Conservation (phyloP, 768 basidiomycete species). For the Termitomyces sp. region DNA sequence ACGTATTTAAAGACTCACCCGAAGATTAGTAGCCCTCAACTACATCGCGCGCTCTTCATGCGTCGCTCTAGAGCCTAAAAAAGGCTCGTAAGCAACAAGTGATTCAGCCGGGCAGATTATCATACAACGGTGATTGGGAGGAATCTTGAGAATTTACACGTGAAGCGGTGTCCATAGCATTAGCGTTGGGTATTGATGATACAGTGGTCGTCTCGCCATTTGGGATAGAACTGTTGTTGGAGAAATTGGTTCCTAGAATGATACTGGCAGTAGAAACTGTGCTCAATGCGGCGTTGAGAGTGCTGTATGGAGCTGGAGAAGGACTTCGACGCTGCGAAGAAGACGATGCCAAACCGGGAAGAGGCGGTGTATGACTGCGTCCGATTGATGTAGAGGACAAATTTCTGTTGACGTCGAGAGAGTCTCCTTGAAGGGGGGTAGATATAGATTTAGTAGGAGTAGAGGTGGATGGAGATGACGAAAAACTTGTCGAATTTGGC, state of each 20-base stretch:
- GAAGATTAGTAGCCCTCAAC: constrained; percentile 9
- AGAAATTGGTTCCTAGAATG: constrained; percentile 24
- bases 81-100: constrained; percentile 32
- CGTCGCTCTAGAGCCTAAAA: constrained; percentile 25
- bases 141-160: constrained; percentile 11
- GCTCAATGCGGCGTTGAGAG: constrained; percentile 40
- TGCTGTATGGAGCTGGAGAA: constrained; percentile 40
- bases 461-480: constrained; percentile 24
- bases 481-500: constrained; percentile 12
- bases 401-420: constrained; percentile 21
- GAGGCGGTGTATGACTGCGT: constrained; percentile 34
- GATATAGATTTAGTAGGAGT: constrained; percentile 17
- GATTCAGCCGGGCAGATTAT: constrained; percentile 42
- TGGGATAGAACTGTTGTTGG: constrained; percentile 5
- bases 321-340: constrained; percentile 30
- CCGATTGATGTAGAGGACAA: constrained; percentile 28
- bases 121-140: constrained; percentile 29
- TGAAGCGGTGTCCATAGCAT: background rate
- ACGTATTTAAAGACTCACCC: constrained; percentile 10
- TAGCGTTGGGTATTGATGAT: constrained; percentile 20
- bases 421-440: constrained; percentile 18
- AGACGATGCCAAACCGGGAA: constrained; percentile 21
- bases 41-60: constrained; percentile 15
- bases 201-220: constrained; percentile 9
- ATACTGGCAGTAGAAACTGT: constrained; percentile 45